Evolutionary conservation across 371 early-diverging fungal genomes (phyloP), one percentile per base, ranked within the genome.

Genomic region (Globomyces sp.): DNA sequence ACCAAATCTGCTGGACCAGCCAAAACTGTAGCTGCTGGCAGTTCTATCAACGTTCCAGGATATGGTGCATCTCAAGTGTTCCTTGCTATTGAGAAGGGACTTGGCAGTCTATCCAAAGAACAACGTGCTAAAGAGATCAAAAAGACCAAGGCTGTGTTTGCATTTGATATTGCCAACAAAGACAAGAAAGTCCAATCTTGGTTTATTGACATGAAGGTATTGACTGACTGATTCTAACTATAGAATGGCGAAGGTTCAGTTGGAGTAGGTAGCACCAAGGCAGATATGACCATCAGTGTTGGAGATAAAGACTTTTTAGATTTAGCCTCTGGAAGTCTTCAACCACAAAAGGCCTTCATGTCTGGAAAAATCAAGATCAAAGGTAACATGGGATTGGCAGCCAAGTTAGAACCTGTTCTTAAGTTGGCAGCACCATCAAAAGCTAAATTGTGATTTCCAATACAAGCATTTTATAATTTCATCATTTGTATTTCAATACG

Each of bases 261-360:
- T 41, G 75, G 73, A 1, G 76, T 79, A n/a, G 81, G 79, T 37
- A 50, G 58, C 8, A 39, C 68, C 60, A 90, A 90, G 80, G 72
- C 81, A 42, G 87, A 87, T 50, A 67, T 76, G 24, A 68, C 70
- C 65, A 87, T 88, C 69, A 64, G 74, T 10, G 55, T 77, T 39
- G 42, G 50, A 24, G 73, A 77, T 69, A 52, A 55, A 2, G 77
- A 81, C 68, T 78, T 81, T 66, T 67, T 78, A 36, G 71, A 68
- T 2, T 55, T 79, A 2, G 75, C 79, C 3, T 48, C 66, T 8
- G 81, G 80, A 39, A 75, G 71, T 65, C 48, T 66, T 9, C 72
- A 80, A 53, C 62, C 76, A 5, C 80, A 82, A 69, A 82, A 80
- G 68, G 60, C 71, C 41, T 82, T 82, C 63, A 82, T 77, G 79